Evolutionary conservation across 2,329 filamentous ascomycete species (phyloP).

Genomic region (Exophiala aquamarina): DNA sequence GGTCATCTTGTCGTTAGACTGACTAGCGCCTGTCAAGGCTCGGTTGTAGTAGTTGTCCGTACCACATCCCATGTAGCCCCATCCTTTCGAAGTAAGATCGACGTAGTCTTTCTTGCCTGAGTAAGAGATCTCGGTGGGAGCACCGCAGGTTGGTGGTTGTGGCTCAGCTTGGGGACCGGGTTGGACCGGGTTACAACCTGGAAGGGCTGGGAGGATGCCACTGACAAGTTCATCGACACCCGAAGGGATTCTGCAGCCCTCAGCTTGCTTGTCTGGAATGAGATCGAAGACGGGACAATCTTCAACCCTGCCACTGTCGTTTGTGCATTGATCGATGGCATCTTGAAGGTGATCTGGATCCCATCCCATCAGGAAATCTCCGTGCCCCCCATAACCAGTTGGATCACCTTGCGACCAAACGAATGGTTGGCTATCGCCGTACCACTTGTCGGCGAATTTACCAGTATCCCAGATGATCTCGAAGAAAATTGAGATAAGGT

Average conservation of each 20-base stretch:
- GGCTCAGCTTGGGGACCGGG: conserved; percentile 36
- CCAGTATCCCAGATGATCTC: conserved; percentile 59
- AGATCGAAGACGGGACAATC: conserved; percentile 59
- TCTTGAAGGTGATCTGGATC: conserved; percentile 63
- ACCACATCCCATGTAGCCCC: conserved; percentile 64
- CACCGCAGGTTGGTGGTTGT: conserved; percentile 27
- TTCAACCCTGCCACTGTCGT: conserved; percentile 60
- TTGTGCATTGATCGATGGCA: conserved; percentile 67
- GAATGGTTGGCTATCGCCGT: conserved; percentile 38
- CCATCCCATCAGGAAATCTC: conserved; percentile 73
- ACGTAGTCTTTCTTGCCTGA: conserved; percentile 42
- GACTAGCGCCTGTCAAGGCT: conserved; percentile 33
- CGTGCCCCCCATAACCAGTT: conserved; percentile 55
- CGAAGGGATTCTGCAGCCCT: conserved; percentile 52
- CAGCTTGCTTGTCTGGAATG: conserved; percentile 52
- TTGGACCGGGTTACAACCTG: conserved; percentile 31
- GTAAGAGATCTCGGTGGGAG: conserved; percentile 37
- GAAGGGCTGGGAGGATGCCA: conserved; percentile 26
- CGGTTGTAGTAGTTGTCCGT: conserved; percentile 41
- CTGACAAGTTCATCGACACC: conserved; percentile 36
- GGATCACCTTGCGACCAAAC: conserved; percentile 50
- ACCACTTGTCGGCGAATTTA: conserved; percentile 51
- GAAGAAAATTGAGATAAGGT: conserved; percentile 60
- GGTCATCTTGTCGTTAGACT: conserved; percentile 28
- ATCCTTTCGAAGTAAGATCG: conserved; percentile 52